Evolutionary conservation across 805 yeast species (phyloP), one percentile per base, ranked within the genome.

Genomic region (Priceomyces haplophilus): DNA sequence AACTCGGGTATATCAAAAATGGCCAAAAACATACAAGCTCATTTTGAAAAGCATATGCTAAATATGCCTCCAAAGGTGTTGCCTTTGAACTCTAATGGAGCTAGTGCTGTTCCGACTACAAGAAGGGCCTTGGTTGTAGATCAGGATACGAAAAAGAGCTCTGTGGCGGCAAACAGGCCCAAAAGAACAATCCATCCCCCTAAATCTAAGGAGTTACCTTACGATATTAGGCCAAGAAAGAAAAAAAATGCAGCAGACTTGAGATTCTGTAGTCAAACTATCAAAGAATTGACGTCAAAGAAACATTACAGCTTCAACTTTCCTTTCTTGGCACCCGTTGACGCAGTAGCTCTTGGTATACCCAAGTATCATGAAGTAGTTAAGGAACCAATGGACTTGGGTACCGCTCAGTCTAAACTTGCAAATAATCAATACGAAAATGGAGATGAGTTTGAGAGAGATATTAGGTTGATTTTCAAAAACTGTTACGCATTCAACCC

Each of bases 101-200:
- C 46, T 18, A 45, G 48, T 17, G 21, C 43, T 5, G 41, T 37
- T 11, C 51, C 31, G 20, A 46, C 47, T 21, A 40, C 44, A n/a
- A 54, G 52, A 37, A 44, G 46, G 19, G 52, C 51, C n/a, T 41
- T 48, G n/a, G 50, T 36, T 25, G 41, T 38, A 16, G 57, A 54
- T 19, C 53, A 49, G 29, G 48, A 50, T 15, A 21, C 32, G 7
- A 47, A 49, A 29, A 45, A 41, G 44, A 95, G 88, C 47, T 80
- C 85, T 24, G 73, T 77, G 5, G 80, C 83, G 18, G 86, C 82
- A 40, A 93, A 90, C 23, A 76, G 99, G 52, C 98, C 98, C 30
- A 91, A 91, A 65, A 80, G 99, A 52, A 93, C 88, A 52, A 88
- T 93, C 37, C 97, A 90, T 61, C 99, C 99, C 3, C 99, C 99